phyloP scores from a whole-genome alignment of 2,329 filamentous ascomycete species.

The Annulohypoxylon truncatum region DNA sequence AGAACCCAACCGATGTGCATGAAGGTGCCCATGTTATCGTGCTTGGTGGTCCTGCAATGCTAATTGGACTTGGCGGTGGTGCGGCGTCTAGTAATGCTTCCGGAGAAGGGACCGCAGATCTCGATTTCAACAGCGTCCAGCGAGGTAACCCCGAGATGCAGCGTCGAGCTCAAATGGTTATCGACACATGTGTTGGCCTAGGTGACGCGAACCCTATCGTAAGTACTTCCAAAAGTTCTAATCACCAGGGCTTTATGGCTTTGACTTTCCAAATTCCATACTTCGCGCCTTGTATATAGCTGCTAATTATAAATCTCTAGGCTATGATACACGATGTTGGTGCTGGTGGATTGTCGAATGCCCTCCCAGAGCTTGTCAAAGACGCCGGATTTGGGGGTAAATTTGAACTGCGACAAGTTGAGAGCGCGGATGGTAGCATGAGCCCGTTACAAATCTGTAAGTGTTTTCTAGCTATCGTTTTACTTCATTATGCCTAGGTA shows the following conservation, averaged over 20 bases:
- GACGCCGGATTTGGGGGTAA: conserved; percentile 91
- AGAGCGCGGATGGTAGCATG: conserved; percentile 90
- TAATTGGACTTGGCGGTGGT: conserved; percentile 95
- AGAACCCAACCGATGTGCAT: conserved; percentile 80
- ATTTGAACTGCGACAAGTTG: conserved; percentile 94
- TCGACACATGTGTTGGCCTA: conserved; percentile 90
- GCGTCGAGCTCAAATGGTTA: conserved; percentile 95
- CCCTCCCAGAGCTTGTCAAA: conserved; percentile 75
- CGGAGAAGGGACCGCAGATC: conserved; percentile 86
- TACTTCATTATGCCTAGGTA: not conserved
- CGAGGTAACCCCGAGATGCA: conserved; percentile 97
- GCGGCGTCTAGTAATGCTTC: conserved; percentile 93
- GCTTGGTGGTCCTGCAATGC: conserved; percentile 94
- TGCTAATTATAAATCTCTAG: conserved; percentile 12
- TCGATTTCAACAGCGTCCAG: conserved; percentile 98
- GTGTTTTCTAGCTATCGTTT: not conserved
- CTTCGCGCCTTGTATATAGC: not conserved
- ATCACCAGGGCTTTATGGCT: not conserved
- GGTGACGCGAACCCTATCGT: conserved; percentile 85
- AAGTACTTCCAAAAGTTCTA: not conserved
- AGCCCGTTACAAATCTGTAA: conserved; percentile 94
- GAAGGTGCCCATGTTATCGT: conserved; percentile 90
- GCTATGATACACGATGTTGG: conserved; percentile 98
- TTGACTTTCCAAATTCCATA: not conserved
- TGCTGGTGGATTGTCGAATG: conserved; percentile 84